Conservation (phyloP, 1,139 yeast species). For the Ogataea hybrid region DNA sequence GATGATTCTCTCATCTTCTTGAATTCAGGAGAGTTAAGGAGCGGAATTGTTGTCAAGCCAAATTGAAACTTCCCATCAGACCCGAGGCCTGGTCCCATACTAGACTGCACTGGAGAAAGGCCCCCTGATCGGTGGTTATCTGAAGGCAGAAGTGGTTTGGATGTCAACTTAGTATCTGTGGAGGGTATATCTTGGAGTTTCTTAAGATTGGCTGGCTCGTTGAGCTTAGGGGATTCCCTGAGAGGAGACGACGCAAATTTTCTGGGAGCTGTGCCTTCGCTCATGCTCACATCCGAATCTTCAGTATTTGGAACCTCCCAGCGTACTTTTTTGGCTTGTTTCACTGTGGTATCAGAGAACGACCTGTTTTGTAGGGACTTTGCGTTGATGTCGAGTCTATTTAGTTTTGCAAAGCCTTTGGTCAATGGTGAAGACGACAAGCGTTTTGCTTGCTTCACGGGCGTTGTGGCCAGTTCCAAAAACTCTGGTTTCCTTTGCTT, state of each 20-base stretch:
- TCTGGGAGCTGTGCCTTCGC: conserved; percentile 9
- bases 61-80: conserved; percentile 13
- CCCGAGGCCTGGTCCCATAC: conserved; percentile 12
- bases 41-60: conserved; percentile 8
- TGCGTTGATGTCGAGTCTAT: conserved; percentile 3
- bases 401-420: conserved; percentile 12
- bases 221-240: conserved; percentile 5
- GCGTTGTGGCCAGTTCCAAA: conserved; percentile 1
- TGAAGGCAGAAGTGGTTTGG: conserved; percentile 11
- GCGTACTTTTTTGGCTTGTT: conserved; percentile 19
- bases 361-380: conserved; percentile 4
- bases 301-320: conserved; percentile 21
- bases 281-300: conserved; percentile 20
- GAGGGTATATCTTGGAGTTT: conserved; percentile 6
- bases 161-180: conserved; percentile 8
- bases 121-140: conserved; percentile 1
- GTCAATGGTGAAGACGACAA: conserved; percentile 22
- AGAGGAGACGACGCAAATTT: conserved; percentile 13
- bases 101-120: conserved; percentile 8
- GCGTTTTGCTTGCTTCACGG: conserved; percentile 13
- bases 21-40: conserved; percentile 8
- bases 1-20: background rate
- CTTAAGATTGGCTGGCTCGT: background rate
- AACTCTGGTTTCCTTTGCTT: conserved; percentile 1
- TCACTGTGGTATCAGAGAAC: conserved; percentile 1